Conservation (phyloP, 116 monocot genomes). For the Zostera marina region DNA sequence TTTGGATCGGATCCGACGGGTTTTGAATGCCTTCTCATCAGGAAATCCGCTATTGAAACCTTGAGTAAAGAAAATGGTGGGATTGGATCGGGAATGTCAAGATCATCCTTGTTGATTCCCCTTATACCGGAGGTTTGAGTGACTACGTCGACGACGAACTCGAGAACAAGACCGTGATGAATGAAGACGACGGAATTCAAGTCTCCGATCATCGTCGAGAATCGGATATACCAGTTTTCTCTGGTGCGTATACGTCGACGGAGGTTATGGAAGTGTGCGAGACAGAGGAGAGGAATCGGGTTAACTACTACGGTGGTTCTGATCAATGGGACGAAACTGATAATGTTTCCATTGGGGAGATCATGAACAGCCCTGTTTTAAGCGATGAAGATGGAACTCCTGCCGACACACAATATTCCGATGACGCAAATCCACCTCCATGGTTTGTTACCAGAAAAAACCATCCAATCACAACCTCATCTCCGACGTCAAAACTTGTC, state of each 20-base stretch:
- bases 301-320: constrained; percentile 40
- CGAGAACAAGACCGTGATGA: background rate
- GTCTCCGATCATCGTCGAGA: constrained; percentile 5
- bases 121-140: constrained; percentile 63
- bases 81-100: constrained; percentile 75
- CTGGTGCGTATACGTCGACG: constrained; percentile 66
- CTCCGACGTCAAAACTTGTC: constrained; percentile 18
- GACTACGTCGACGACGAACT: constrained; percentile 54
- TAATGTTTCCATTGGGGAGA: constrained; percentile 41
- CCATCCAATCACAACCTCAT: background rate
- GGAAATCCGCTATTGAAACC: constrained; percentile 61
- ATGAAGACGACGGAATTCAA: too few species aligned
- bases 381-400: constrained; percentile 36
- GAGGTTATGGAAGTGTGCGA: constrained; percentile 73
- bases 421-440: constrained; percentile 26
- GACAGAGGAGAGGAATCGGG: constrained; percentile 69
- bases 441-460: constrained; percentile 38
- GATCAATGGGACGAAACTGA: constrained; percentile 84
- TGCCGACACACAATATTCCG: constrained; percentile 28
- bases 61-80: constrained; percentile 54
- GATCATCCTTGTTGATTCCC: constrained; percentile 63
- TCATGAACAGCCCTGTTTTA: constrained; percentile 13
- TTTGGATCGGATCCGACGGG: constrained; percentile 86
- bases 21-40: constrained; percentile 80
- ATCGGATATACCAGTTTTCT: constrained; percentile 67